Base-by-base conservation (phyloP, 805 yeast genomes). In the Candida taoyuanica region DNA sequence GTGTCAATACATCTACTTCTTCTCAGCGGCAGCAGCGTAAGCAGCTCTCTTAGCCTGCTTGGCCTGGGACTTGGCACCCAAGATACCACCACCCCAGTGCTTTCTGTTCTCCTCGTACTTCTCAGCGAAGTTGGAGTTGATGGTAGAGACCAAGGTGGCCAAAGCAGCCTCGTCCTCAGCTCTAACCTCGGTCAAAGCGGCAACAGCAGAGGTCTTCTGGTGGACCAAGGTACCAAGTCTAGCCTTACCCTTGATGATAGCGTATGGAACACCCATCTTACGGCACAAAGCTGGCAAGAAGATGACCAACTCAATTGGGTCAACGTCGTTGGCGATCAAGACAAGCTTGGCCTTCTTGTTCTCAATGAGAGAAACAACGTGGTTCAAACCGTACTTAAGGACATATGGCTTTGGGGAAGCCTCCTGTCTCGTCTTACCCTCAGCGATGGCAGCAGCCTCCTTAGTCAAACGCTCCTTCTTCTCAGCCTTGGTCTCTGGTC, bases 1-100 rank as follows among this genome's bases (percentile, higher is more conserved):
- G n/a, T 17, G n/a, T 4, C 7, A 15, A 17, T 28, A 15, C 13
- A 17, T 31, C 43, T 47, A 47, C 39, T 47, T 49, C 35, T 51
- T 46, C 39, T 42, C 46, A 27, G 43, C 44, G n/a, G 48, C 38
- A 26, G 45, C 42, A 30, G 42, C 25, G 47, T 33, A 17, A 36
- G 44, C 39, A 23, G 47, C 44, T 48, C 48, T 53, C 48, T 55
- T 55, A 16, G 34, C 89, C 51, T 69, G 66, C 76, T 83, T 86
- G 64, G 81, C 93, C 63, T 76, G 78, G 64, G 97, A 87, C 78
- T 91, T 93, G 60, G 84, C 74, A 71, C 98, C 96, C 80, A 93
- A 75, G 71, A 87, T 66, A 79, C 98, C 98, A 79, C 98, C 98
- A 79, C 98, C 98, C 98, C 98, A 91, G 83, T 87, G 95, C 76